Evolutionary conservation across 371 early-diverging fungal genomes (phyloP).

Genomic region (Saksenaea oblongispora): DNA sequence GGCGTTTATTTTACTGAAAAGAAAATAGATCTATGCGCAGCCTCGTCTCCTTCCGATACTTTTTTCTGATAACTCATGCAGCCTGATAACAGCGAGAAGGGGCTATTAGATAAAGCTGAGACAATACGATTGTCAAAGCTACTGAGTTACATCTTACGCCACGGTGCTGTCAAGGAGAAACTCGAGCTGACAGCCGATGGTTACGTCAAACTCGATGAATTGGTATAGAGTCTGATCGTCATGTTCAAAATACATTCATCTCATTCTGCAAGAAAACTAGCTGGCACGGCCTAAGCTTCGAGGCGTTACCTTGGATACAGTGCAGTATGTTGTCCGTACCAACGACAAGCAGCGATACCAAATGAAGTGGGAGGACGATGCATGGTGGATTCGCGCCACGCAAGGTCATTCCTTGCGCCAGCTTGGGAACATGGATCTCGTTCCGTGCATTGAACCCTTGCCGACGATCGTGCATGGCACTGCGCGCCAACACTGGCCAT

Average conservation of each 20-base stretch:
- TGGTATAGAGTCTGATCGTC: conserved; percentile 39
- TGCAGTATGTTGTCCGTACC: conserved; percentile 62
- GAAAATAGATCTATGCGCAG: no score
- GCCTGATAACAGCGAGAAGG: neutral
- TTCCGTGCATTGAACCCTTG: conserved; percentile 9
- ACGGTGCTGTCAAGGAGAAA: conserved; percentile 81
- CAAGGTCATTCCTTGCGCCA: conserved; percentile 80
- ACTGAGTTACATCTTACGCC: conserved; percentile 80
- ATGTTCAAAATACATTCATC: neutral
- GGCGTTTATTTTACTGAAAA: no score
- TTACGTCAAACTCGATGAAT: conserved; percentile 62
- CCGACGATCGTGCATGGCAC: conserved; percentile 70
- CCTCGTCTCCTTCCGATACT: neutral
- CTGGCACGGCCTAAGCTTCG: conserved; percentile 56
- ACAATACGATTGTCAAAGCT: conserved; percentile 67
- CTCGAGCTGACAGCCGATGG: conserved; percentile 75
- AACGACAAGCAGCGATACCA: conserved; percentile 84
- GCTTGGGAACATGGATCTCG: conserved; percentile 53
- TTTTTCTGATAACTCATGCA: neutral
- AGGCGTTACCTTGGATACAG: conserved; percentile 48
- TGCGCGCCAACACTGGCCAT: conserved; percentile 50
- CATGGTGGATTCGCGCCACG: conserved; percentile 77
- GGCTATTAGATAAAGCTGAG: neutral
- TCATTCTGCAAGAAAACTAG: conserved; percentile 26
- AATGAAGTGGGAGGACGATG: conserved; percentile 36